Evolutionary conservation across 768 basidiomycete species (phyloP).

Genomic region (Russula earlei): DNA sequence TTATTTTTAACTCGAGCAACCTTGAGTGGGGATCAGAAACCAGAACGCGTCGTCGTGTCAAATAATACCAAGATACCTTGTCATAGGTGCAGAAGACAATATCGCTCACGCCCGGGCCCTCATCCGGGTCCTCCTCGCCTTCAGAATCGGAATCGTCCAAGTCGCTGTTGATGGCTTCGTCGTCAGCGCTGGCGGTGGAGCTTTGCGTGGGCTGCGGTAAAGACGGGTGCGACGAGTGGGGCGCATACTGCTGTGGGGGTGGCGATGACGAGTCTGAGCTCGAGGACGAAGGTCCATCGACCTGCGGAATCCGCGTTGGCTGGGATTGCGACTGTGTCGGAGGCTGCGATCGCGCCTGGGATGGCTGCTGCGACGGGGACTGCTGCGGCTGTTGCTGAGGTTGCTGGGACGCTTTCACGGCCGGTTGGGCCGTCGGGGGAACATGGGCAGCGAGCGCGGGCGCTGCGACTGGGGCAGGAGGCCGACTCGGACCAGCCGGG

Average conservation of each 20-base stretch:
- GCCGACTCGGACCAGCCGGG: slow-evolving; percentile 27
- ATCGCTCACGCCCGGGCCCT: slow-evolving; percentile 70
- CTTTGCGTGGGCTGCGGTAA: slow-evolving; percentile 50
- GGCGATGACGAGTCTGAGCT: slow-evolving; percentile 65
- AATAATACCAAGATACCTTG: slow-evolving; percentile 51
- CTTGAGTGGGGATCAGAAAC: slow-evolving; percentile 31
- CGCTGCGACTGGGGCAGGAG: slow-evolving; percentile 34
- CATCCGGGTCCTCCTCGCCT: slow-evolving; percentile 74
- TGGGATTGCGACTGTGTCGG: slow-evolving; percentile 3
- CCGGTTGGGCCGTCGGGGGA: slow-evolving; percentile 23
- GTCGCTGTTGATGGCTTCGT: slow-evolving; percentile 94
- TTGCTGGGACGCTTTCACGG: slow-evolving; percentile 11
- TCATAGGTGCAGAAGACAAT: slow-evolving; percentile 98
- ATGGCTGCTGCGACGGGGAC: no score
- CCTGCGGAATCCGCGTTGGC: slow-evolving; percentile 61
- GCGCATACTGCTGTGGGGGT: slow-evolving; percentile 50
- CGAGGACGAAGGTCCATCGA: slow-evolving; percentile 65
- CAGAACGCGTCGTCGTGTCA: background rate
- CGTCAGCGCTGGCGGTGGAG: slow-evolving; percentile 34
- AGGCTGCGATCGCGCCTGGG: slow-evolving; percentile 12
- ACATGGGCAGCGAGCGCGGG: slow-evolving; percentile 41
- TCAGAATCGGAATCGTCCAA: slow-evolving; percentile 92
- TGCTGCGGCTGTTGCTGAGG: background rate
- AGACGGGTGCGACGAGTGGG: slow-evolving; percentile 64
- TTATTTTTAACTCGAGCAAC: slow-evolving; percentile 99